phyloP scores from a whole-genome alignment of 2,329 filamentous ascomycete genomes.

The Fusarium irregulare region DNA sequence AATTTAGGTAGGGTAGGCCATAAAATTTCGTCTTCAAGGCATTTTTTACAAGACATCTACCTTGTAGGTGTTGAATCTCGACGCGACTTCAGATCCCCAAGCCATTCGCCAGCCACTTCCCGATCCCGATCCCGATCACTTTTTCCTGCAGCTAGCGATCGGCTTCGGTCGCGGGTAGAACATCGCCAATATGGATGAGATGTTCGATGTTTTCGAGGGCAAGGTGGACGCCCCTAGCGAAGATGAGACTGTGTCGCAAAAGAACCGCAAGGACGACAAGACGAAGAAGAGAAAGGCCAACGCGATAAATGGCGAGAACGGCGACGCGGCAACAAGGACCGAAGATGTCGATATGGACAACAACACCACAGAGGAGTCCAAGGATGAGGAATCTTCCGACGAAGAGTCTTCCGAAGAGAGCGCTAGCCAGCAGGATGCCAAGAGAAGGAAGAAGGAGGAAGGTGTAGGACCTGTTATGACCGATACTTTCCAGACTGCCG shows the following conservation, averaged over 20 bases:
- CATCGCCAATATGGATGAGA: conserved; percentile 72
- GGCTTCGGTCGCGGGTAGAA: conserved; percentile 22
- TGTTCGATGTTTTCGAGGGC: conserved; percentile 86
- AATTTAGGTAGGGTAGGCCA: background rate
- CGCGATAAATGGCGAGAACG: conserved; percentile 67
- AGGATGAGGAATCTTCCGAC: conserved; percentile 50
- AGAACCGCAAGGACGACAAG: conserved; percentile 66
- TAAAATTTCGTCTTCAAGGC: background rate
- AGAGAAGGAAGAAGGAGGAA: conserved; percentile 67
- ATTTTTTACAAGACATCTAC: background rate
- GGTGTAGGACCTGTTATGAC: conserved; percentile 83
- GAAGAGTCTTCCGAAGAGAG: conserved; percentile 55
- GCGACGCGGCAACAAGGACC: conserved; percentile 31
- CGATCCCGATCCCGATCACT: conserved; percentile 34
- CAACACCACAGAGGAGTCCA: conserved; percentile 57
- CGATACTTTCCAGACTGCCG: conserved; percentile 93
- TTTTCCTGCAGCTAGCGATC: conserved; percentile 25
- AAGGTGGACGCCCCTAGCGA: conserved; percentile 58
- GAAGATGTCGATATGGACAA: conserved; percentile 48
- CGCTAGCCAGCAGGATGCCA: conserved; percentile 68
- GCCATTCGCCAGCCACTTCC: conserved; percentile 3
- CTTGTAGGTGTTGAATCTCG: background rate
- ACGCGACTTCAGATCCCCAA: background rate
- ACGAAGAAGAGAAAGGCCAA: conserved; percentile 90
- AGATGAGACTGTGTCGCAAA: conserved; percentile 58